phyloP scores from a whole-genome alignment of 257 asterid species.

The Vinca minor region DNA sequence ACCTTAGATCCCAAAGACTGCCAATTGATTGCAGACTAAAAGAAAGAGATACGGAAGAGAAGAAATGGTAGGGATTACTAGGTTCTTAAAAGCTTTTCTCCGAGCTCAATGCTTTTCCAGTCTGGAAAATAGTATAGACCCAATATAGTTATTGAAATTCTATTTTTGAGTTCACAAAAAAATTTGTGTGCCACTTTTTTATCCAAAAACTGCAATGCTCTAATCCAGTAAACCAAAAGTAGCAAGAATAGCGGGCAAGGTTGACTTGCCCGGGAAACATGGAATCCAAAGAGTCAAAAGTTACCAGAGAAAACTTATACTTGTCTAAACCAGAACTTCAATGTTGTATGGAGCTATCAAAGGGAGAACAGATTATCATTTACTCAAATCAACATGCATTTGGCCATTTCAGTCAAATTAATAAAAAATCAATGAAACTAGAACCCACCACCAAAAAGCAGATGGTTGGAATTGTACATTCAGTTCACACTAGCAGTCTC shows the following conservation, averaged over 20 bases:
- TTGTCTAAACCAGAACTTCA: conserved; percentile 1
- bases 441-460: conserved; percentile 45
- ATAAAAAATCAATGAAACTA: conserved; percentile 26
- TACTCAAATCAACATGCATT: conserved; percentile 2
- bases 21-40: background rate
- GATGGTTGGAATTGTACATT: conserved; percentile 41
- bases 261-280: background rate
- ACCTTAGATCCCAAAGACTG: background rate
- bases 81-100: background rate
- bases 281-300: background rate
- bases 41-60: background rate
- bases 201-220: no score
- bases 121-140: background rate
- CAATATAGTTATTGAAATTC: background rate
- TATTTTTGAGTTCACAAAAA: background rate
- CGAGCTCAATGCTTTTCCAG: background rate
- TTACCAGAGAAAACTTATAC: background rate
- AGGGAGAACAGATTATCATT: background rate
- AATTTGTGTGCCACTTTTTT: no score
- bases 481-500: conserved; percentile 48
- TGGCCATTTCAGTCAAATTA: conserved; percentile 6
- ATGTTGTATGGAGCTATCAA: background rate
- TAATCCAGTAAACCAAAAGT: background rate
- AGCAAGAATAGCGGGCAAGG: background rate
- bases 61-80: background rate